Evolutionary conservation across 148 eudicot genomes (phyloP), one percentile per base, ranked within the genome.

Genomic region (Oxyria digyna): DNA sequence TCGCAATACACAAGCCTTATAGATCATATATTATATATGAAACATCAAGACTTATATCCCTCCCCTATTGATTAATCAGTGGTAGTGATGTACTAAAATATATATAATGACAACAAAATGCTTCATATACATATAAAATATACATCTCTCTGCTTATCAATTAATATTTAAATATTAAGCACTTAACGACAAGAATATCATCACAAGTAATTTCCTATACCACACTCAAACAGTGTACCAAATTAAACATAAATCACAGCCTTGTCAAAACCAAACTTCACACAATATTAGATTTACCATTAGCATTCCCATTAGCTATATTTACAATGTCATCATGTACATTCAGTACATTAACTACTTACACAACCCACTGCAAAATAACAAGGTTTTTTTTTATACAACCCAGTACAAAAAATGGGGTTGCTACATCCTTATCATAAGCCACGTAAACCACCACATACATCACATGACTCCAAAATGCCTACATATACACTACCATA

Each of bases 291-390:
- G 18, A 41, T 3, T 10, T 42, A 92, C 97, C 97, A 84, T 80
- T 89, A 23, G 74, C 62, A 54, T 69, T 67, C 43, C 79, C 87
- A 77, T 72, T 72, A 21, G 50, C 80, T 15, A 92, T n/a, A n/a
- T n/a, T n/a, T n/a, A n/a, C n/a, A n/a, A n/a, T n/a, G n/a, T n/a
- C n/a, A n/a, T n/a, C n/a, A n/a, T n/a, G n/a, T n/a, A n/a, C n/a
- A n/a, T n/a, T n/a, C n/a, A n/a, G n/a, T n/a, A n/a, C n/a, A n/a
- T n/a, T n/a, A n/a, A n/a, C n/a, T n/a, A n/a, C n/a, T n/a, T n/a
- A n/a, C n/a, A n/a, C n/a, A n/a, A n/a, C n/a, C n/a, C n/a, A n/a
- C n/a, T n/a, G n/a, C n/a, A n/a, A n/a, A n/a, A n/a, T n/a, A n/a
- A n/a, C n/a, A n/a, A n/a, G n/a, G n/a, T n/a, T n/a, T n/a, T n/a